phyloP scores from a whole-genome alignment of 1,139 yeast genomes.

The Candida dubliniensis region DNA sequence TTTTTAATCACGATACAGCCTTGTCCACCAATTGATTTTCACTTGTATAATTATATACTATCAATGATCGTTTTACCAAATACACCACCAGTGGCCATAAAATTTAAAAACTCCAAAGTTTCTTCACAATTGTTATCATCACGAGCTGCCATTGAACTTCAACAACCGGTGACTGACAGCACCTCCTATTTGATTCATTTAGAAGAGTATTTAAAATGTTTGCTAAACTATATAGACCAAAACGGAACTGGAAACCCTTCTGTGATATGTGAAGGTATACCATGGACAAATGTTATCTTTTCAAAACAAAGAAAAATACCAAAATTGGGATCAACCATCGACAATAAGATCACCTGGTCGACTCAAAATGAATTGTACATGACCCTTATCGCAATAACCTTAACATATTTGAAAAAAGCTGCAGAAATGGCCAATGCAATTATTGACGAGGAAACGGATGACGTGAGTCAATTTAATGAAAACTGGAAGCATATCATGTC shows the following conservation, averaged over 20 bases:
- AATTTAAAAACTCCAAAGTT: conserved; percentile 12
- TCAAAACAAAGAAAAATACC: conserved; percentile 4
- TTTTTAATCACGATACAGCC: no score
- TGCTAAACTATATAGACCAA: conserved; percentile 18
- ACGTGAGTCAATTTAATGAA: conserved; percentile 16
- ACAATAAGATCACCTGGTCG: conserved; percentile 24
- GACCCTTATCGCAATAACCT: conserved; percentile 24
- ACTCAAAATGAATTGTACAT: conserved; percentile 32
- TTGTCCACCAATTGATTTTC: no score
- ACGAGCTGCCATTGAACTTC: conserved; percentile 19
- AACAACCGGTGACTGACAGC: conserved; percentile 21
- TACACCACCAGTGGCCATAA: conserved; percentile 30
- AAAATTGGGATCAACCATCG: conserved; percentile 2
- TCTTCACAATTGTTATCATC: conserved; percentile 17
- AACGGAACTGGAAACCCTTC: conserved; percentile 7
- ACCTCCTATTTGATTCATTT: conserved; percentile 35
- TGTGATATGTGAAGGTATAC: conserved; percentile 12
- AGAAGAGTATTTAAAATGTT: conserved; percentile 33
- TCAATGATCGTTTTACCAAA: conserved; percentile 35
- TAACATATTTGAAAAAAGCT: conserved; percentile 36
- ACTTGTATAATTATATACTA: no score
- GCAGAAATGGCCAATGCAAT: conserved; percentile 39
- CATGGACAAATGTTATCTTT: conserved; percentile 18
- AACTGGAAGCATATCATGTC: conserved; percentile 41
- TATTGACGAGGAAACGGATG: conserved; percentile 23